phyloP scores from a whole-genome alignment of 2,329 filamentous ascomycete species.

The Akanthomyces uredinophilus region DNA sequence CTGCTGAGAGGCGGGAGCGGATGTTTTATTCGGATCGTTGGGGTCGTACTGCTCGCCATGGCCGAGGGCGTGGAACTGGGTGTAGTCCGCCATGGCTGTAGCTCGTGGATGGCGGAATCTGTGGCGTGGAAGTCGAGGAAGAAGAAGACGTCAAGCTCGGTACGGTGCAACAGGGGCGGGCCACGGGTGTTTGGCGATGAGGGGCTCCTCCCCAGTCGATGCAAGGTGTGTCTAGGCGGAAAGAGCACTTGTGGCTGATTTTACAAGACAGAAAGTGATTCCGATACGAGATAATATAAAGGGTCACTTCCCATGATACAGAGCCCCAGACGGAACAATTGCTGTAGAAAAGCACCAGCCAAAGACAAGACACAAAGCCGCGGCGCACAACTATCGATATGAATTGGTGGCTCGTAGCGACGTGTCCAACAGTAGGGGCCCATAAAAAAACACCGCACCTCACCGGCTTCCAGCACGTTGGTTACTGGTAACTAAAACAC shows the following conservation, averaged over 20 bases:
- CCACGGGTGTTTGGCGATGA: conserved; percentile 2
- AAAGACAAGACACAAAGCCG: background rate
- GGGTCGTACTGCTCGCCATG: conserved; percentile 51
- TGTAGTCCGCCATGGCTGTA: conserved; percentile 48
- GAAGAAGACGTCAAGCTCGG: background rate
- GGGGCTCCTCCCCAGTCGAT: conserved; percentile 9
- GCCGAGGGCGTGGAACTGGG: conserved; percentile 52
- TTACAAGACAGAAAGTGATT: background rate
- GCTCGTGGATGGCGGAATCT: background rate
- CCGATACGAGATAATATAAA: too few species aligned
- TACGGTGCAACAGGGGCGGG: background rate
- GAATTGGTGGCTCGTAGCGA: conserved; percentile 6
- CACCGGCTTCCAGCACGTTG: too few species aligned
- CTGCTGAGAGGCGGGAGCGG: conserved; percentile 47
- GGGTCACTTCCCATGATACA: background rate
- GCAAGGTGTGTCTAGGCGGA: background rate
- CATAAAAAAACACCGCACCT: background rate
- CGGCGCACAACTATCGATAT: conserved; percentile 3
- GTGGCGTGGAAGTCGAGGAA: background rate
- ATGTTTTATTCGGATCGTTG: conserved; percentile 47
- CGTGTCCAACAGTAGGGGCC: conserved; percentile 6
- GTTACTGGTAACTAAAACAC: too few species aligned
- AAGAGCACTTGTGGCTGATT: background rate
- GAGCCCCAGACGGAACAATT: background rate
- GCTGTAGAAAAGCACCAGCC: background rate